Evolutionary conservation across 495 filamentous ascomycete genomes (phyloP), one percentile per base, ranked within the genome.

Genomic region (Lasiosphaeria ovina): DNA sequence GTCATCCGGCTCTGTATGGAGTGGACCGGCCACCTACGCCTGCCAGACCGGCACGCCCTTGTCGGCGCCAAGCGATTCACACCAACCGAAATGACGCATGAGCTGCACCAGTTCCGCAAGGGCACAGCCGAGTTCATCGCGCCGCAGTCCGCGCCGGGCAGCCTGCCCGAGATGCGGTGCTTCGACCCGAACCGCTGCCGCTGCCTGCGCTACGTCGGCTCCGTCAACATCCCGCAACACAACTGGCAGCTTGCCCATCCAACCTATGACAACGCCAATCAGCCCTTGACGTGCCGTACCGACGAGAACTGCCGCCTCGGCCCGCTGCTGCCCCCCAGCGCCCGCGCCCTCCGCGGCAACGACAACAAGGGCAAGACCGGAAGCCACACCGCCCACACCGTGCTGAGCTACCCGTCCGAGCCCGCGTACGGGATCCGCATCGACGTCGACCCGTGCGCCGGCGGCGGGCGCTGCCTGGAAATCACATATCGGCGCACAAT

Each of bases 361-460:
- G 44, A 47, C 12, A 14, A 14, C 50, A 52, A 52, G 10, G 24
- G 50, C 50, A 52, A 8, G 12, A 52, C 50, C 24, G 50, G 50
- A 17, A 52, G 50, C 24, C 50, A 52, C 31, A 52, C 50, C 8
- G 32, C 50, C 24, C 17, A 32, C n/a, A 51, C 48, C 10, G 17
- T 51, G 3, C 48, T 51, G 7, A 51, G 48, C 48, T 51, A 3
- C 31, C 31, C 16, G 48, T 51, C 31, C 9, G 48, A 51, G 31
- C n/a, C 31, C 48, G 9, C 14, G 4, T 51, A 51, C 48, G 48
- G 48, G 31, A 51, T 51, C n/a, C 12, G 48, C 48, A 32, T 51
- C 17, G 48, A 51, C 48, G 48, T 51, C 9, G 48, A 51, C 31
- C 48, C 48, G 14, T 51, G 48, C 17, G 16, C 48, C 48, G 48